Evolutionary conservation across 495 filamentous ascomycete genomes (phyloP).

Genomic region (Penicillium ucsense): DNA sequence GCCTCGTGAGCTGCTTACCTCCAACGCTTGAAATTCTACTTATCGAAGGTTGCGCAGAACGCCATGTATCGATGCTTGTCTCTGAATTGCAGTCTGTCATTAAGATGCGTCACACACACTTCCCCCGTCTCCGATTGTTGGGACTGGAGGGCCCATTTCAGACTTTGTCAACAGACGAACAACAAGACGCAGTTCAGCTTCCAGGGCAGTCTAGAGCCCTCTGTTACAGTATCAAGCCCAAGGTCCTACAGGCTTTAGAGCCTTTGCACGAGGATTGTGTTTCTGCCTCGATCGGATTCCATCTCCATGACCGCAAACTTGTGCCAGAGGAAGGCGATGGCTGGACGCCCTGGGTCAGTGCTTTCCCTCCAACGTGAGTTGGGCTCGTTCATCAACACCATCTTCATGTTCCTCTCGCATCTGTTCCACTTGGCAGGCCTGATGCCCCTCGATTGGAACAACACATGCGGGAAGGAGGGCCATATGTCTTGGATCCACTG

Average conservation of each 20-base stretch:
- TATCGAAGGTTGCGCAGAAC: constrained; percentile 25
- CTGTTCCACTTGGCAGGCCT: too few relatives aligned
- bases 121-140: constrained; percentile 10
- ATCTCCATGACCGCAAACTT: constrained; percentile 21
- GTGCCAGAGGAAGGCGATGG: too few relatives aligned
- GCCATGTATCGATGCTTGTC: constrained; percentile 17
- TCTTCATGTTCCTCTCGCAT: too few relatives aligned
- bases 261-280: constrained; percentile 15
- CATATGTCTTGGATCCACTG: too few relatives aligned
- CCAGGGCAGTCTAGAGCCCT: neutral
- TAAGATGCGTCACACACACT: constrained; percentile 10
- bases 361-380: too few relatives aligned
- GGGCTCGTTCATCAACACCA: too few relatives aligned
- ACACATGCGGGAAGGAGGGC: too few relatives aligned
- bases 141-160: constrained; percentile 29
- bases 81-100: constrained; percentile 18
- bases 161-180: constrained; percentile 7
- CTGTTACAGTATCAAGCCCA: constrained; percentile 12
- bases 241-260: constrained; percentile 18
- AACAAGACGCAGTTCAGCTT: neutral
- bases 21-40: constrained; percentile 20
- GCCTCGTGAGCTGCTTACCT: constrained; percentile 21
- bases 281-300: constrained; percentile 16
- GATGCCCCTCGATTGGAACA: too few relatives aligned
- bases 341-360: too few relatives aligned